phyloP scores from a whole-genome alignment of 208 protist genomes.

The Kentomonas sorsogonicus region DNA sequence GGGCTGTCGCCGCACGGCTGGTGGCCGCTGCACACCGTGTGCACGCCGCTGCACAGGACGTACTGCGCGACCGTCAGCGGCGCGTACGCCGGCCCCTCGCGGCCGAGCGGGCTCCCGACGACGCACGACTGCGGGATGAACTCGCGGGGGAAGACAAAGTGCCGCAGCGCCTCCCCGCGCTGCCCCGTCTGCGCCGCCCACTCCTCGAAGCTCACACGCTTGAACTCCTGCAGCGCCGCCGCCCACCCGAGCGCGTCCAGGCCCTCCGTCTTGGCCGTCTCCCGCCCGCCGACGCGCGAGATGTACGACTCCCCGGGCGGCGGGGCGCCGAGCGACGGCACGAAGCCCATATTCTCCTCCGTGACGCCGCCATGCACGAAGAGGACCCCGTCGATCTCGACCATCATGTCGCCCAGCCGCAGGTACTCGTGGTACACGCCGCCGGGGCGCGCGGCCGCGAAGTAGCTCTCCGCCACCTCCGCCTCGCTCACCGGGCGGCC shows the following conservation, averaged over 20 bases:
- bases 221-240: slow-evolving; percentile 49
- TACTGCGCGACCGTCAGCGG: slow-evolving; percentile 49
- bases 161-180: slow-evolving; percentile 42
- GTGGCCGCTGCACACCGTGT: slow-evolving; percentile 71
- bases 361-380: slow-evolving; percentile 83
- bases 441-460: slow-evolving; percentile 40
- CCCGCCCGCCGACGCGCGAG: too few species aligned
- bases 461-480: slow-evolving; percentile 66
- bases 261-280: too few species aligned
- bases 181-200: slow-evolving; percentile 21
- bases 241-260: slow-evolving; percentile 56
- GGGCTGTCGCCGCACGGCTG: slow-evolving; percentile 77
- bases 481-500: slow-evolving; percentile 24
- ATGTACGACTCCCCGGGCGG: too few species aligned
- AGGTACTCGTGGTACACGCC: slow-evolving; percentile 81
- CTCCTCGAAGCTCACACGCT: slow-evolving; percentile 32
- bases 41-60: slow-evolving; percentile 62
- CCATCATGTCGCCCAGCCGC: slow-evolving; percentile 35
- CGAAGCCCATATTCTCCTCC: slow-evolving; percentile 31
- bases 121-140: slow-evolving; percentile 55
- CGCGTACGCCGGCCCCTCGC: slow-evolving; percentile 43
- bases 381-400: slow-evolving; percentile 55
- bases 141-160: slow-evolving; percentile 51
- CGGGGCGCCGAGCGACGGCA: background rate
- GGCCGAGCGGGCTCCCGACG: slow-evolving; percentile 41